phyloP scores from a whole-genome alignment of 116 monocot genomes.

The Iris pallida region DNA sequence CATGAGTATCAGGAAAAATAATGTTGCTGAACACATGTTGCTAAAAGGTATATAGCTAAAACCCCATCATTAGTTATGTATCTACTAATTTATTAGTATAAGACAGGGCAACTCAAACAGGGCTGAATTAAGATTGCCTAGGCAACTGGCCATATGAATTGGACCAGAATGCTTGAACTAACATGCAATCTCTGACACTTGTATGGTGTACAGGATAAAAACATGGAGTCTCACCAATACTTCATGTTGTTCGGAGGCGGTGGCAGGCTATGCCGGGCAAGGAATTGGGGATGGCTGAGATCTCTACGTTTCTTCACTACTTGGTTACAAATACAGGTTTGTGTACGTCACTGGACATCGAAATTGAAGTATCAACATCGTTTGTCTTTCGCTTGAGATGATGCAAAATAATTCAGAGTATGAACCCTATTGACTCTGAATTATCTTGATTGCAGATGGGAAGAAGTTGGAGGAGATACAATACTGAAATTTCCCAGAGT shows the following conservation, averaged over 20 bases:
- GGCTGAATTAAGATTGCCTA: too few species aligned
- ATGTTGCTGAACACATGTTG: too few species aligned
- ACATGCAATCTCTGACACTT: slow-evolving; percentile 4
- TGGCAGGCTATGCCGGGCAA: slow-evolving; percentile 68
- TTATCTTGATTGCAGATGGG: slow-evolving; percentile 57
- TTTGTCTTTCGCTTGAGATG: neutral
- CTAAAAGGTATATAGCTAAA: too few species aligned
- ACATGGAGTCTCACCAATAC: slow-evolving; percentile 59
- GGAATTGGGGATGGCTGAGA: slow-evolving; percentile 64
- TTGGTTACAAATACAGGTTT: slow-evolving; percentile 80
- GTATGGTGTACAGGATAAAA: slow-evolving; percentile 42
- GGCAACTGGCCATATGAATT: too few species aligned
- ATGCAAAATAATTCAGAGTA: neutral
- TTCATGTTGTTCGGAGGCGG: slow-evolving; percentile 78
- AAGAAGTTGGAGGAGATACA: slow-evolving; percentile 67
- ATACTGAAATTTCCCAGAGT: slow-evolving; percentile 91
- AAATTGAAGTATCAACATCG: too few species aligned
- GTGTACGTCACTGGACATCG: neutral
- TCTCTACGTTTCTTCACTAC: slow-evolving; percentile 78
- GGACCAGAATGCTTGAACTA: too few species aligned
- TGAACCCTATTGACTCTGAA: neutral
- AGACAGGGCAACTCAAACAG: too few species aligned
- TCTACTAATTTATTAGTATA: too few species aligned
- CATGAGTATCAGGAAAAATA: too few species aligned
- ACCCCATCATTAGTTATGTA: too few species aligned